phyloP scores from a whole-genome alignment of 2,329 filamentous ascomycete genomes.

The Nigrograna mackinnonii region DNA sequence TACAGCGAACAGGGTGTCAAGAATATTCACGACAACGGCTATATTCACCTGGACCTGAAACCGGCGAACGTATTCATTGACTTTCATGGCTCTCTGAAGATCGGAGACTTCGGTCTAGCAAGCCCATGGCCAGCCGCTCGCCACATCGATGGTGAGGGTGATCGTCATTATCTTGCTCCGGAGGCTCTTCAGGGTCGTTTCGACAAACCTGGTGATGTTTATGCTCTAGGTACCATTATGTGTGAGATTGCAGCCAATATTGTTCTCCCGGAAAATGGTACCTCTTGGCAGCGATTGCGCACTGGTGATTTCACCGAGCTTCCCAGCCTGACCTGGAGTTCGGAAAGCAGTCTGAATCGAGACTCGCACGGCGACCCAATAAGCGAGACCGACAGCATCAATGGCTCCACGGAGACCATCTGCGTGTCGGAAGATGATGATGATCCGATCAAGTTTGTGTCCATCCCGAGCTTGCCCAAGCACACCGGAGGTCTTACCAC shows the following conservation, averaged over 20 bases:
- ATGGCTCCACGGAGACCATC: conserved; percentile 24
- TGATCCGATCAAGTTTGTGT: conserved; percentile 43
- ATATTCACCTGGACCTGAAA: conserved; percentile 84
- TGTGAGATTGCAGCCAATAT: conserved; percentile 95
- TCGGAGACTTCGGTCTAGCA: conserved; percentile 85
- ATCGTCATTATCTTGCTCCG: conserved; percentile 93
- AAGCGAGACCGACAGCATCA: conserved; percentile 17
- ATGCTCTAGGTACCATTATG: conserved; percentile 91
- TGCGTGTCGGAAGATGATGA: conserved; percentile 39
- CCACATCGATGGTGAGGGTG: conserved; percentile 86
- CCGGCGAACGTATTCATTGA: conserved; percentile 83
- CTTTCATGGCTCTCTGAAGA: conserved; percentile 80
- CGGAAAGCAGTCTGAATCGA: conserved; percentile 69
- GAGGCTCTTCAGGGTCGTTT: conserved; percentile 86
- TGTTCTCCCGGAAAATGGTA: conserved; percentile 88
- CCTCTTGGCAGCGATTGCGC: conserved; percentile 86
- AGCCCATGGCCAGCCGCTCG: conserved; percentile 75
- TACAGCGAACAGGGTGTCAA: conserved; percentile 76
- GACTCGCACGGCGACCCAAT: conserved; percentile 62
- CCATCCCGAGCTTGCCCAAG: conserved; percentile 27
- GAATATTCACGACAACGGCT: conserved; percentile 86
- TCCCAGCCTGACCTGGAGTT: conserved; percentile 82
- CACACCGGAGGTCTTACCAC: conserved; percentile 60
- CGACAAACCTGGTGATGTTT: conserved; percentile 91
- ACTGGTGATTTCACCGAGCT: conserved; percentile 88